phyloP scores from a whole-genome alignment of 345 rosid genomes.

The Tarenaya hassleriana region DNA sequence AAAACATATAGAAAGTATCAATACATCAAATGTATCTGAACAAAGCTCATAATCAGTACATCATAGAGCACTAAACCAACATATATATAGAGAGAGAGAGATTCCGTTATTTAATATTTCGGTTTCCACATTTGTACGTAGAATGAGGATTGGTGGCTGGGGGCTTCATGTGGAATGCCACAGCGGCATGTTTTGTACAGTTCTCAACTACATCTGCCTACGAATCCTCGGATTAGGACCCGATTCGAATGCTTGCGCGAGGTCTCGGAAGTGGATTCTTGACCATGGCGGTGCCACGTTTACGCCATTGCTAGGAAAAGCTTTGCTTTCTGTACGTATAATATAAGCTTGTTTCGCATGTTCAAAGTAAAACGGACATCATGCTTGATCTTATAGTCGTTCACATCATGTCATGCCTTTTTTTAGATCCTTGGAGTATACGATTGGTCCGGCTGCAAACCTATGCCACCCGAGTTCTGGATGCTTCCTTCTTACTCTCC shows the following conservation, averaged over 20 bases:
- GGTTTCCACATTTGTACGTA: no score
- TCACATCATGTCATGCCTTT: neutral
- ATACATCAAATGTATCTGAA: no score
- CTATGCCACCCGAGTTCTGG: no score
- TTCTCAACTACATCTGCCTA: conserved; percentile 47
- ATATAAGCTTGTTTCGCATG: no score
- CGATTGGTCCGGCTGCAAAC: conserved; percentile 25
- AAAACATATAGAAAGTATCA: no score
- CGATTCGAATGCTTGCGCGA: conserved; percentile 36
- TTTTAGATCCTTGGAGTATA: conserved; percentile 22
- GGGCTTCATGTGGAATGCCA: conserved; percentile 76
- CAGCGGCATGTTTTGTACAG: conserved; percentile 69
- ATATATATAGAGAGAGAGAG: no score
- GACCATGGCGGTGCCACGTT: conserved; percentile 64
- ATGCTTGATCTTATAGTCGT: no score
- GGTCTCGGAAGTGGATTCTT: conserved; percentile 63
- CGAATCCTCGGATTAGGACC: conserved; percentile 68
- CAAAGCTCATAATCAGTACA: no score
- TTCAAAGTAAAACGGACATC: no score
- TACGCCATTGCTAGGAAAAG: conserved; percentile 56
- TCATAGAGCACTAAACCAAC: no score
- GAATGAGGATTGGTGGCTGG: conserved; percentile 88
- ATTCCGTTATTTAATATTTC: no score
- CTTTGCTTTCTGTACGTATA: conserved; percentile 30
- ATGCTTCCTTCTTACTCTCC: conserved; percentile 20